These are phyloP conservation scores for Oryza glumipatula DNA, from an alignment of 176 grass and related monocot genomes.

Conservation along the genomic window DNA sequence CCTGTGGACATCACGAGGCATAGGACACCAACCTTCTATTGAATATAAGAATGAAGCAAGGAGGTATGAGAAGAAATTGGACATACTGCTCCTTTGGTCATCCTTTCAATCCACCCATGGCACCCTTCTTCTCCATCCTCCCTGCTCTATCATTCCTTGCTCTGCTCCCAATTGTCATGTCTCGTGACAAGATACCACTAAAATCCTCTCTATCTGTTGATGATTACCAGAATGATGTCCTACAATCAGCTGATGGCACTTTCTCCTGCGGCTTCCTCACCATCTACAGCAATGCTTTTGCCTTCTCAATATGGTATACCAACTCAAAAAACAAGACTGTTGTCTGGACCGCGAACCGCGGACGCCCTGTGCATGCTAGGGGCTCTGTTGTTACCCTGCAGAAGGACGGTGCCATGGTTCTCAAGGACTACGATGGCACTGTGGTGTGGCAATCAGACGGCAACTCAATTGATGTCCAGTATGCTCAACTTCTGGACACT, in stretches of 20 bases:
- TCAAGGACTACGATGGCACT: constrained; percentile 37
- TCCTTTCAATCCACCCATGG: not conserved
- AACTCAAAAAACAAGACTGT: constrained; percentile 33
- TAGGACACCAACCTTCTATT: not conserved
- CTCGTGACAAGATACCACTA: constrained; percentile 19
- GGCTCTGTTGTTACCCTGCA: constrained; percentile 34
- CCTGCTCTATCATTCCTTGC: constrained; percentile 18
- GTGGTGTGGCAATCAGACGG: constrained; percentile 50
- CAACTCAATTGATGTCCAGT: not conserved
- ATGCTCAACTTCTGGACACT: constrained; percentile 45
- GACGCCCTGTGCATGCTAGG: constrained; percentile 38
- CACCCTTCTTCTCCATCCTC: not conserved
- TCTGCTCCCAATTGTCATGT: not conserved
- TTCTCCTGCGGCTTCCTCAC: constrained; percentile 57
- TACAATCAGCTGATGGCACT: constrained; percentile 36
- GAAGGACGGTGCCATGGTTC: constrained; percentile 51
- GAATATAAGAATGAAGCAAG: not conserved
- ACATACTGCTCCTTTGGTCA: not conserved
- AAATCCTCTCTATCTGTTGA: constrained; percentile 41
- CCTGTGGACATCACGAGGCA: not conserved
- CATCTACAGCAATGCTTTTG: constrained; percentile 35
- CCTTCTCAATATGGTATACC: constrained; percentile 68
- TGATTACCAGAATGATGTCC: constrained; percentile 24
- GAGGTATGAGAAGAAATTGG: not conserved
- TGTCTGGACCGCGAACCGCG: constrained; percentile 50